Base-by-base conservation (phyloP, 2,329 filamentous ascomycete genomes). In the Diaporthe eres region DNA sequence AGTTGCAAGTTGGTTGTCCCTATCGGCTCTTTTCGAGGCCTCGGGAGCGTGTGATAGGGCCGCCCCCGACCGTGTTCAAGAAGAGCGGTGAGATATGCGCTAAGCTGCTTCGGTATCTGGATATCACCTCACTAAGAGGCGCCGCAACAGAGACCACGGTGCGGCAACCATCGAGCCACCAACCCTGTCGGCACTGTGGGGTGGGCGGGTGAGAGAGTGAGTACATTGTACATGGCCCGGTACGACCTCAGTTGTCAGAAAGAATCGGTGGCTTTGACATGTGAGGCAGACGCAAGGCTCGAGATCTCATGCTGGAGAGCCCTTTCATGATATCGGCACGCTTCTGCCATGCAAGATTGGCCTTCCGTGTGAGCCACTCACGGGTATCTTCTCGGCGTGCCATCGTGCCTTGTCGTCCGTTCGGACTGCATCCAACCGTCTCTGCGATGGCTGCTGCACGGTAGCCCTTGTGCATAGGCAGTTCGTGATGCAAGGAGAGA, bases 71-170 rank as follows among this genome's bases (percentile, higher is more conserved):
- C 74, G 75, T 77, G 70, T 34, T 22, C 55, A 71, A 73, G 74
- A 77, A 70, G 74, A 76, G 76, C 76, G 76, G 76, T 77, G 76
- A 77, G 53, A 72, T 55, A 28, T 28, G 17, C 76, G 51, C 75
- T 74, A 76, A 19, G 22, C 75, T 58, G 19, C 44, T 76, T 75
- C n/a, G 44, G 74, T 65, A 31, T 22, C 53, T 76, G 49, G 70
- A 76, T 76, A 77, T 76, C 76, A 76, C 74, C 76, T 77, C 76
- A 77, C 76, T 61, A 74, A 68, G 67, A 73, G 71, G 51, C 65
- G 76, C 76, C 76, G 70, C 70, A 74, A 71, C 51, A 74, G 67
- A 74, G 51, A 55, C 71, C 76, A 76, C 76, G 73, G 76, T 77
- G 76, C 74, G 76, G 74, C 74, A 68, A 49, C 42, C 71, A 63